Conservation (phyloP, 2,329 filamentous ascomycete genomes). For the Aspergillus sp. region DNA sequence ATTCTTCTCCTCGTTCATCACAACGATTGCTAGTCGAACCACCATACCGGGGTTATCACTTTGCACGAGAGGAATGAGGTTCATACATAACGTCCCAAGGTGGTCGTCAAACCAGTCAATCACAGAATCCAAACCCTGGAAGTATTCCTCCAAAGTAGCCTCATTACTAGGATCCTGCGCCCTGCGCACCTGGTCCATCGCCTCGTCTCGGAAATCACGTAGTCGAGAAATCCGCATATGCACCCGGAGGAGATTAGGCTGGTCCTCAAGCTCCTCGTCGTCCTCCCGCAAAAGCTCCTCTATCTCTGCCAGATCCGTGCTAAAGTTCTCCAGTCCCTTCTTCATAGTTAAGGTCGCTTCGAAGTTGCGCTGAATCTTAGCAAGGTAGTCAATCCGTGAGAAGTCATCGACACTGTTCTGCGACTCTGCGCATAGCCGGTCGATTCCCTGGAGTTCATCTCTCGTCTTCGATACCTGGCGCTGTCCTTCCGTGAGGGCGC, state of each 20-base stretch:
- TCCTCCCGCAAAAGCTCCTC: conserved; percentile 79
- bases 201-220: conserved; percentile 91
- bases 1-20: conserved; percentile 95
- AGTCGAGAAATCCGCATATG: conserved; percentile 92
- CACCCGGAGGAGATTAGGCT: conserved; percentile 84
- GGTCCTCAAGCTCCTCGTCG: conserved; percentile 80
- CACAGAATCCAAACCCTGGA: conserved; percentile 78
- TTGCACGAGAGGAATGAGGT: conserved; percentile 83
- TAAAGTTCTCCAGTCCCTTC: conserved; percentile 82
- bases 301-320: conserved; percentile 70
- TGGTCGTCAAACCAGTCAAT: conserved; percentile 97
- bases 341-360: conserved; percentile 93
- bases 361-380: conserved; percentile 78
- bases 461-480: conserved; percentile 90
- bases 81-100: conserved; percentile 82
- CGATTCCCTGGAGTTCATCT: conserved; percentile 98
- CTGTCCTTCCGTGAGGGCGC: conserved; percentile 82
- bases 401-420: conserved; percentile 98
- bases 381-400: conserved; percentile 69
- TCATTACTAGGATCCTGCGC: conserved; percentile 72
- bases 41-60: conserved; percentile 85
- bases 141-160: conserved; percentile 85
- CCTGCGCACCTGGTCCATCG: conserved; percentile 90
- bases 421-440: conserved; percentile 93
- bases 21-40: conserved; percentile 85